Conservation (phyloP, 129 eudicot genomes). For the Deinandra increscens region DNA sequence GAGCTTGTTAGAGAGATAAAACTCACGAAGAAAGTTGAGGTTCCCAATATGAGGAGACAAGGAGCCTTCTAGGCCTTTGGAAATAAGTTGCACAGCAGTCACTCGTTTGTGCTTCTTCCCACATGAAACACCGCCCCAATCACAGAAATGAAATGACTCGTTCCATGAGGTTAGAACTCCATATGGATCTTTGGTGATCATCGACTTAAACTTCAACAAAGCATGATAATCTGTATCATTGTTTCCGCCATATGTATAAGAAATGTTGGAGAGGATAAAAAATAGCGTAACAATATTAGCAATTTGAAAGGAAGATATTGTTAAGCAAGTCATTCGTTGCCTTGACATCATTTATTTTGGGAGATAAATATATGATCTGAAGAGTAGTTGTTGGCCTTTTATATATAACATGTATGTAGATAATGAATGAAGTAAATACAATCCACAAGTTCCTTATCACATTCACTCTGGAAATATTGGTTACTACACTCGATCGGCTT, state of each 20-base stretch:
- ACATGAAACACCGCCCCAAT: conserved; percentile 25
- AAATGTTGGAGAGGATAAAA: neutral
- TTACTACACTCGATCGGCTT: too few relatives aligned
- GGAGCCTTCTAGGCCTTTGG: conserved; percentile 1
- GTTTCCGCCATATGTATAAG: neutral
- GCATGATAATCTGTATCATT: conserved; percentile 3
- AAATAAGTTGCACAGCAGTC: neutral
- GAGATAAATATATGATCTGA: neutral
- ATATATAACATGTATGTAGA: too few relatives aligned
- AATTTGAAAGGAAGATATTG: neutral
- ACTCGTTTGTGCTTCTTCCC: conserved; percentile 15
- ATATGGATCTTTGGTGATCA: conserved; percentile 8
- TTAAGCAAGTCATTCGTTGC: neutral
- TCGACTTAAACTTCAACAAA: conserved; percentile 13
- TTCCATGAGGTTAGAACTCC: conserved; percentile 2
- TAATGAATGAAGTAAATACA: too few relatives aligned
- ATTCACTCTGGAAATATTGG: too few relatives aligned
- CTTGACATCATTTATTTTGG: neutral
- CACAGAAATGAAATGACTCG: conserved; percentile 24
- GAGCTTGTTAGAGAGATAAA: neutral
- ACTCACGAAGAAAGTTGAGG: conserved; percentile 11
- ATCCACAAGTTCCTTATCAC: too few relatives aligned
- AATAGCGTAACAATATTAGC: neutral
- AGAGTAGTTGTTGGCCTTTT: too few relatives aligned
- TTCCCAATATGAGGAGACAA: conserved; percentile 30